These are phyloP conservation scores for Lycium barbarum DNA, from an alignment of 257 asterid genomes.

Conservation along the genomic window DNA sequence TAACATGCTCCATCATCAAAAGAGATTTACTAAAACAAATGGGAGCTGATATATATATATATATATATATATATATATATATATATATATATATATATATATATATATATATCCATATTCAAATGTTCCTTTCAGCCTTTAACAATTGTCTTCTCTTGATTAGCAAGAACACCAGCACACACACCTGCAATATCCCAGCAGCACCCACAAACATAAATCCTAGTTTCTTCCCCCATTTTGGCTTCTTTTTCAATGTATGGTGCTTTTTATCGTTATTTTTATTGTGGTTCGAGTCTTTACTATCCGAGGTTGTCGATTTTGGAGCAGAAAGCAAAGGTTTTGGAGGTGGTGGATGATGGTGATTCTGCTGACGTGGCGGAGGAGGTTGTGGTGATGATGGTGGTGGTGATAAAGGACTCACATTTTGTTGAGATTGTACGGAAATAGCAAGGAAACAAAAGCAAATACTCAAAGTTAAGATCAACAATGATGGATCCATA, in stretches of 20 bases:
- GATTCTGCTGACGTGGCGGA: slow-evolving; percentile 17
- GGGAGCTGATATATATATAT: slow-evolving; percentile 17
- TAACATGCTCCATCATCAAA: slow-evolving; percentile 25
- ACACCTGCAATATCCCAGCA: slow-evolving; percentile 47
- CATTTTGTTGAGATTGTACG: slow-evolving; percentile 57
- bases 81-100: no score
- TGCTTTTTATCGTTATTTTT: neutral
- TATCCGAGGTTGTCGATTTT: neutral
- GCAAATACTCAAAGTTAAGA: slow-evolving; percentile 33
- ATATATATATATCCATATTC: no score
- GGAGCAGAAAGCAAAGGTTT: slow-evolving; percentile 31
- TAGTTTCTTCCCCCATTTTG: slow-evolving; percentile 46
- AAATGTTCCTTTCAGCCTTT: slow-evolving; percentile 30
- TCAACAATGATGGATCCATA: slow-evolving; percentile 62
- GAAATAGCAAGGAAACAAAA: slow-evolving; percentile 40
- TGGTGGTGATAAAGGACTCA: slow-evolving; percentile 34
- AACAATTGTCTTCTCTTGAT: slow-evolving; percentile 48
- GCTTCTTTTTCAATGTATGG: slow-evolving; percentile 26
- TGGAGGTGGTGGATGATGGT: slow-evolving; percentile 36
- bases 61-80: no score
- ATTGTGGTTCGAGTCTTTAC: neutral
- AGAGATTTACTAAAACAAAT: slow-evolving; percentile 19
- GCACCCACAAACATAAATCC: slow-evolving; percentile 50
- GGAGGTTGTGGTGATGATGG: slow-evolving; percentile 14
- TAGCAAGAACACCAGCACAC: slow-evolving; percentile 47